phyloP scores from a whole-genome alignment of 345 rosid genomes.

The Pugionium cornutum region DNA sequence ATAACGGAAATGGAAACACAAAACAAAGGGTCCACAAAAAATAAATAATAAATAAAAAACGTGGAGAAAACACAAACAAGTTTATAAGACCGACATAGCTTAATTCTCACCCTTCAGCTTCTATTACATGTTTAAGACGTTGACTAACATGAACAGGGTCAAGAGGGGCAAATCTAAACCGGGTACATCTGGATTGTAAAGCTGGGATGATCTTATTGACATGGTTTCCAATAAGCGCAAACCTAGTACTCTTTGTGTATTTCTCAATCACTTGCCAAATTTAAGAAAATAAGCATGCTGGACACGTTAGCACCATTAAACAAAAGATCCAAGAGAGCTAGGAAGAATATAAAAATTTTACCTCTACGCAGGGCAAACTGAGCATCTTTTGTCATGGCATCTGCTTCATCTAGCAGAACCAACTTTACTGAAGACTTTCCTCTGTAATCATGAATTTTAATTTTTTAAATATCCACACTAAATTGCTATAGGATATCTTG shows the following conservation, averaged over 20 bases:
- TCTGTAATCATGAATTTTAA: conserved; percentile 37
- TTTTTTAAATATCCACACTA: not conserved
- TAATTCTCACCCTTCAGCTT: conserved; percentile 69
- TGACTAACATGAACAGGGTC: conserved; percentile 66
- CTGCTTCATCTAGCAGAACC: conserved; percentile 92
- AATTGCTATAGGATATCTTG: not conserved
- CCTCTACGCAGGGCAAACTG: conserved; percentile 98
- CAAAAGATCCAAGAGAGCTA: not conserved
- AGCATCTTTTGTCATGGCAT: conserved; percentile 99
- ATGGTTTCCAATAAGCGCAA: conserved; percentile 91
- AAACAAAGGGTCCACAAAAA: conserved; percentile 10
- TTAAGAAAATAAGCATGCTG: conserved; percentile 11
- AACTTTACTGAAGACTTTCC: conserved; percentile 75
- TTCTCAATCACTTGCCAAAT: conserved; percentile 77
- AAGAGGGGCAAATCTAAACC: conserved; percentile 96
- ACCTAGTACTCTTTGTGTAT: conserved; percentile 91
- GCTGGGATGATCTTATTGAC: conserved; percentile 99
- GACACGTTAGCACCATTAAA: conserved; percentile 15
- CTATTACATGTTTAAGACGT: conserved; percentile 79
- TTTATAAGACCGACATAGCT: not conserved
- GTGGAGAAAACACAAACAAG: conserved; percentile 1
- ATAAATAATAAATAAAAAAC: not conserved
- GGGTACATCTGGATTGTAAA: conserved; percentile 92
- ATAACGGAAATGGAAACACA: not conserved
- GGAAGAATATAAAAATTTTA: conserved; percentile 24